These are phyloP conservation scores for Capsicum baccatum DNA, from an alignment of 257 asterid genomes.

Conservation along the genomic window DNA sequence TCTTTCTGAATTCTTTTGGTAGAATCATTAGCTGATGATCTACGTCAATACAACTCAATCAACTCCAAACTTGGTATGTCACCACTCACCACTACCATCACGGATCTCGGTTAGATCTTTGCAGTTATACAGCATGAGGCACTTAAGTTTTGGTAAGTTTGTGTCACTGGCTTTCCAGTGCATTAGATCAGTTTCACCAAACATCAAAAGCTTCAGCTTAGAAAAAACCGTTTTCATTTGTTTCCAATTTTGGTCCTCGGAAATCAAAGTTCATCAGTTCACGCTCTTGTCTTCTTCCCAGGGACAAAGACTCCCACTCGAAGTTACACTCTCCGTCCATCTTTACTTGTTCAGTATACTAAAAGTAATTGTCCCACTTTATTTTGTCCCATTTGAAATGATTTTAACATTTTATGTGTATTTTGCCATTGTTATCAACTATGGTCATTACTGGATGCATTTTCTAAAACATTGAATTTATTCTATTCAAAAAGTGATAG, in stretches of 20 bases:
- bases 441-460: no score
- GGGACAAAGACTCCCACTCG: constrained; percentile 39
- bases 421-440: no score
- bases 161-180: no score
- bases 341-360: no score
- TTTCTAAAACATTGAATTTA: no score
- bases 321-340: neutral
- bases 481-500: no score
- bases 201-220: neutral
- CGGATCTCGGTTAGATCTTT: constrained; percentile 35
- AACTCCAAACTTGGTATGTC: constrained; percentile 20
- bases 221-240: constrained; percentile 22
- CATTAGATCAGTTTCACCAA: no score
- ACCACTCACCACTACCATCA: constrained; percentile 26
- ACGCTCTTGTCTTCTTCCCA: constrained; percentile 46
- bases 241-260: constrained; percentile 34
- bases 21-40: constrained; percentile 33
- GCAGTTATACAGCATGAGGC: constrained; percentile 37
- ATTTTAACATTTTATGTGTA: no score
- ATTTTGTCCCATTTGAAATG: no score
- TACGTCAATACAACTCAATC: constrained; percentile 36
- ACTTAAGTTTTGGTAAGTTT: constrained; percentile 33
- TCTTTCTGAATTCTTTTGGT: constrained; percentile 34
- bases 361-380: no score
- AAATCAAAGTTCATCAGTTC: constrained; percentile 41